Base-by-base conservation (phyloP, 2,329 filamentous ascomycete species). In the Fusarium verticillioides region DNA sequence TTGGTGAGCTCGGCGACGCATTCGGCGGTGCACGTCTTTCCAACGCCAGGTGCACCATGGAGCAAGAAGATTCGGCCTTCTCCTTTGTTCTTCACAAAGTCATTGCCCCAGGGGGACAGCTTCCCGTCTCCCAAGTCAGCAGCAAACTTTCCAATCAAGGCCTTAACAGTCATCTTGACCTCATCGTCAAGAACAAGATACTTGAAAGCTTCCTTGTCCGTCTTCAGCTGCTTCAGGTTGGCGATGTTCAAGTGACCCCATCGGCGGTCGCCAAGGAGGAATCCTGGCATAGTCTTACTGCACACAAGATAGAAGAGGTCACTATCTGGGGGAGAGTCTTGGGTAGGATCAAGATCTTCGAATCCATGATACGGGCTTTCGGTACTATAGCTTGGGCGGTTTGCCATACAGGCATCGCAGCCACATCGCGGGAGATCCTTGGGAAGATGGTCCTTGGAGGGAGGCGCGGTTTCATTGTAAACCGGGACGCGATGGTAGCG, bases 21-120 rank as follows among this genome's bases (percentile, higher is more conserved):
- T 77, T 89, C 87, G 18, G 86, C 87, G 4, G 87, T 89, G 76
- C 87, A 86, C 1, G 87, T 89, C 80, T 90, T 89, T 63, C 87
- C 88, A 2, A 88, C 85, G n/a, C 87, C 88, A 3, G 87, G 87
- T 13, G 83, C 83, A 21, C 87, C 86, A 69, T 88, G 86, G 2
- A 88, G 83, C 19, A 88, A 80, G 78, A 87, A 86, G 73, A 87
- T 86, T 47, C 84, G 82, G 9, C 85, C 85, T 60, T 86, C 83
- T 39, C 85, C 85, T 77, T 87, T 87, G 77, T 86, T 85, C 78
- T 83, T 83, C 72, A 87, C 81, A 60, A 87, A 85, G 69, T 87
- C 85, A 63, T 80, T 80, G 72, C 84, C 66, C 85, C 85, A 87
- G 2, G 85, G 84, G 1, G 81, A 79, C 10, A 87, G 76, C 21